Conservation (phyloP, 495 filamentous ascomycete genomes). For the Neurospora cerealis region DNA sequence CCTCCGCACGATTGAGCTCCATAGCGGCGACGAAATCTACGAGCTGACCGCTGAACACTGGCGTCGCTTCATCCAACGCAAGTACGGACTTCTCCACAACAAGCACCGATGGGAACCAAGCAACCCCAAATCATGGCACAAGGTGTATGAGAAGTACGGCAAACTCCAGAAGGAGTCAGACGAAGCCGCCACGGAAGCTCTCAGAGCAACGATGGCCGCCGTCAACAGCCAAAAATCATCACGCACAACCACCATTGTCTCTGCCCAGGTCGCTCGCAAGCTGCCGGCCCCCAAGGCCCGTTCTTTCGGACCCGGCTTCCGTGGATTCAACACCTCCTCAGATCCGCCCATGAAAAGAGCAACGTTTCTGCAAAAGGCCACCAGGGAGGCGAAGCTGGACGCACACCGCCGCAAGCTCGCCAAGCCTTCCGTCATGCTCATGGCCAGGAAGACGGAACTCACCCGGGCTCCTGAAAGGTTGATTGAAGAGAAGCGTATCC, state of each 20-base stretch:
- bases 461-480: slow-evolving; percentile 26
- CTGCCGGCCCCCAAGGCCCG: slow-evolving; percentile 8
- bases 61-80: slow-evolving; percentile 27
- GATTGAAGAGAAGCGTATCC: slow-evolving; percentile 24
- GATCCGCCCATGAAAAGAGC: slow-evolving; percentile 2
- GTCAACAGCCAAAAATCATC: slow-evolving; percentile 19
- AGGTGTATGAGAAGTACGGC: slow-evolving; percentile 29
- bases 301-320: background rate
- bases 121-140: slow-evolving; percentile 25
- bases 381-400: slow-evolving; percentile 1
- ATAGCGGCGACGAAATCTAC: slow-evolving; percentile 24
- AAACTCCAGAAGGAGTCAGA: slow-evolving; percentile 37
- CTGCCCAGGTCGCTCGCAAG: slow-evolving; percentile 8
- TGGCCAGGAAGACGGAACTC: slow-evolving; percentile 19
- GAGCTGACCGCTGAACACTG: slow-evolving; percentile 23
- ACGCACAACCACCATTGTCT: slow-evolving; percentile 19
- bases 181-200: slow-evolving; percentile 34
- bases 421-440: slow-evolving; percentile 13
- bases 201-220: slow-evolving; percentile 22
- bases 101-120: slow-evolving; percentile 19
- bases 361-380: slow-evolving; percentile 11
- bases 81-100: slow-evolving; percentile 17
- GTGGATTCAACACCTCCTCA: background rate
- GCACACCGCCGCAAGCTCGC: slow-evolving; percentile 12
- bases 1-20: slow-evolving; percentile 25